Evolutionary conservation across 208 protist species (phyloP).

Genomic region (Wallacemonas sp.): DNA sequence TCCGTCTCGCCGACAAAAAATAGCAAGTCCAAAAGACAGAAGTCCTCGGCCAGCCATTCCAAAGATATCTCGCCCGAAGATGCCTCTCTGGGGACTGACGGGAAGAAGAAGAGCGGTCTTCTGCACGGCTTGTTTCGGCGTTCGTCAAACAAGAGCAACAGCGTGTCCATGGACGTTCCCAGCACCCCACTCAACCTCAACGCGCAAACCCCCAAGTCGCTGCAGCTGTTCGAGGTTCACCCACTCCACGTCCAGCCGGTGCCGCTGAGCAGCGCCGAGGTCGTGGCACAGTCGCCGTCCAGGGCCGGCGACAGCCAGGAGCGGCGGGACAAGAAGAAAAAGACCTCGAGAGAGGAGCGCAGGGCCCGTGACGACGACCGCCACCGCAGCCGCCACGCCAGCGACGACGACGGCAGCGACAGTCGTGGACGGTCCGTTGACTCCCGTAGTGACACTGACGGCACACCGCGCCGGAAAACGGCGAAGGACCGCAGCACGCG

Average conservation of each 20-base stretch:
- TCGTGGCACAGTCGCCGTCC: not conserved
- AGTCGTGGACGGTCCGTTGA: not conserved
- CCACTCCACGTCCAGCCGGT: not conserved
- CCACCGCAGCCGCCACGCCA: not conserved
- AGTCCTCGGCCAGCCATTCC: not conserved
- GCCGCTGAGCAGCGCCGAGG: not conserved
- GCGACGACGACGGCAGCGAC: not conserved
- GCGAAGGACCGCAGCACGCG: not conserved
- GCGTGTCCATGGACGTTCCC: not conserved
- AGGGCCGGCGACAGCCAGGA: not conserved
- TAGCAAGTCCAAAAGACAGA: not conserved
- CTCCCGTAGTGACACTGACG: no score
- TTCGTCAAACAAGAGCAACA: constrained; percentile 7
- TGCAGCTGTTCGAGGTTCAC: not conserved
- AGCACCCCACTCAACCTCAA: not conserved
- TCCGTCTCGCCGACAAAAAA: not conserved
- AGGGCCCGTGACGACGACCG: not conserved
- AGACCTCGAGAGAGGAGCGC: not conserved
- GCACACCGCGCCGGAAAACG: no score
- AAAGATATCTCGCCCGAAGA: constrained; percentile 2
- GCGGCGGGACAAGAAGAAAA: not conserved
- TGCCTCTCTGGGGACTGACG: not conserved
- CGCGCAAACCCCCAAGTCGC: not conserved
- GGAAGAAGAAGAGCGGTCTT: constrained; percentile 2
- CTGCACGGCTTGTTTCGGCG: not conserved